Base-by-base conservation (phyloP, 2,329 filamentous ascomycete species). In the Cercospora berteroae region DNA sequence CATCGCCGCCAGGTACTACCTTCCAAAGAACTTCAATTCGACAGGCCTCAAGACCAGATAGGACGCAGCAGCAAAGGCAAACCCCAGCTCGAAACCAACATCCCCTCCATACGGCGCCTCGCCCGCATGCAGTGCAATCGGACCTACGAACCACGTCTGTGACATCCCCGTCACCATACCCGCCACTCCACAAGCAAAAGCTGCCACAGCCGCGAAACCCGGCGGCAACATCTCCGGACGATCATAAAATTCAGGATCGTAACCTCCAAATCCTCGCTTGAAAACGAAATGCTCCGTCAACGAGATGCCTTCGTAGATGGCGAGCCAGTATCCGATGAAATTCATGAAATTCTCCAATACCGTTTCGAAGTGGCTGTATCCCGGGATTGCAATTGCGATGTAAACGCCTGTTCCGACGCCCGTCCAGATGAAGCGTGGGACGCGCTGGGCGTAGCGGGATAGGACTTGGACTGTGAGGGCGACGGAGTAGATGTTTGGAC, bases 91-190 rank as follows among this genome's bases (percentile, higher is more conserved):
- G 70, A 91, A 88, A 4, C 87, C 87, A 50, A 89, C 78, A 78
- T 89, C 87, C 27, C 86, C 87, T 52, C 86, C 87, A 60, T 79
- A 81, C 27, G 81, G 74, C 65, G 81, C 77, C 31, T 78, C 77
- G 48, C 87, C 84, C 63, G 88, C 88, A 31, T 86, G 80, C 66
- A 83, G 81, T 0, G 88, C 89, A 69, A 92, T 87, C 0, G 89
- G 89, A 0, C 90, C 90, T 0, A 86, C 85, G 71, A 82, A 90
- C 89, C 89, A 93, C 0, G 82, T 78, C 78, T 93, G 90, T 18
- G 85, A 85, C 88, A 92, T 92, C 5, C 90, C 90, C 7, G 86
- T 81, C 2, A 90, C 83, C 73, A 90, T 89, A 13, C 90, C 90
- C 13, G 84, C 82, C 44, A 90, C 79, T 60, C 90, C 90, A 64